Evolutionary conservation across 257 asterid species (phyloP), one percentile per base, ranked within the genome.

Genomic region (Solanum chaucha): DNA sequence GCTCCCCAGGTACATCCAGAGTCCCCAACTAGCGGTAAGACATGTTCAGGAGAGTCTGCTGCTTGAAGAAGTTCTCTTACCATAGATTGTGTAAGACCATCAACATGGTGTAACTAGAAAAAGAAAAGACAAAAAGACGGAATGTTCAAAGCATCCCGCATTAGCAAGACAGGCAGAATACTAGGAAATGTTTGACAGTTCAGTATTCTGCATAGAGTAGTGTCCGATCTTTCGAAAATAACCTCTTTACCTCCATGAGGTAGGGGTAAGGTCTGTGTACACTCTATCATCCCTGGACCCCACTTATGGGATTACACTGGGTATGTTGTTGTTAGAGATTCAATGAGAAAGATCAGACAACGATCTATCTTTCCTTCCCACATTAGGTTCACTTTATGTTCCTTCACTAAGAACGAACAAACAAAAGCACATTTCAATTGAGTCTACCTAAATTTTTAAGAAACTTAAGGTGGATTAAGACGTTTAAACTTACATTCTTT

Each of bases 1-100:
- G 92, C 98, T 88, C 98, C 99, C 87, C 93, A 91, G 59, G 94
- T 92, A 90, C 91, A 89, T 34, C 98, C 97, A 3, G 98, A 95
- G 89, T 93, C 93, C 28, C 99, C 99, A 35, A 86, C 83, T 87
- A 96, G 90, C 65, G 92, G 68, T 61, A 93, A 86, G 88, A 90
- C 59, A 89, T 92, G 93, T 82, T 80, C 61, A 12, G 86, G 80
- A 70, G 94, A 90, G 88, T 89, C 92, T 55, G 90, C 78, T 46
- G 92, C 94, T 91, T 91, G 92, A 87, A 93, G 92, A 81, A 90
- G 89, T 67, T 92, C 90, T 85, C 87, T 92, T 75, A 93, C 95
- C 88, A 88, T 92, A 85, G 94, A 90, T 88, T 92, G 91, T 28
- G 93, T 90, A 78, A 96, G 94, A 88, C 99, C 99, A 89, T 96